Percentiles rank a stretch among this genome's conserved stretches.
Evolutionary conservation across 1,139 yeast species (phyloP).

Genomic region (Diutina catenulata): DNA sequence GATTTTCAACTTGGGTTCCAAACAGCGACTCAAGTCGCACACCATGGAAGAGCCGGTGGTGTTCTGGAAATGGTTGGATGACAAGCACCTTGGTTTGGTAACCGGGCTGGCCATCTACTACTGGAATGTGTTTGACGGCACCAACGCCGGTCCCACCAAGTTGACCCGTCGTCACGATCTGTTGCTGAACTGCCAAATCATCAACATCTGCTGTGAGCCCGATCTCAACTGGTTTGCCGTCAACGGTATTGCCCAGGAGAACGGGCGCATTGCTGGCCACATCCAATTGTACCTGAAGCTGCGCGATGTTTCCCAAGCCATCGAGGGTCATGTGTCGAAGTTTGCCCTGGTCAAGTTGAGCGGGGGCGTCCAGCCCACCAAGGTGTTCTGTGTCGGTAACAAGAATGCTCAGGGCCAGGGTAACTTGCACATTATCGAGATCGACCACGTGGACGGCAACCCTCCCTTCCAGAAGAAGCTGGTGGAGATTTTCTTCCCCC

Average conservation of each 20-base stretch:
- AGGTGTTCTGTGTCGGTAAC: slow-evolving; percentile 84
- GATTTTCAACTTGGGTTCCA: slow-evolving; percentile 79
- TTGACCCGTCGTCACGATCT: slow-evolving; percentile 78
- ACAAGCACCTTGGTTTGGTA: slow-evolving; percentile 67
- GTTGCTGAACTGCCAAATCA: slow-evolving; percentile 75
- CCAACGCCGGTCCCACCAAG: slow-evolving; percentile 61
- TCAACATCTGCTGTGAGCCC: slow-evolving; percentile 77
- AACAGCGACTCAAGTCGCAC: slow-evolving; percentile 82
- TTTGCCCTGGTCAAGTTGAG: slow-evolving; percentile 69
- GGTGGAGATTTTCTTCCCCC: slow-evolving; percentile 92
- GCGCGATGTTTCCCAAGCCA: slow-evolving; percentile 89
- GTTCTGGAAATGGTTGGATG: slow-evolving; percentile 90
- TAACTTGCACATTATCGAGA: slow-evolving; percentile 85
- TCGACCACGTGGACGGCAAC: slow-evolving; percentile 81
- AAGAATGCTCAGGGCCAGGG: slow-evolving; percentile 80
- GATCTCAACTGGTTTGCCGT: slow-evolving; percentile 88
- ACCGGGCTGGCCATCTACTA: slow-evolving; percentile 65
- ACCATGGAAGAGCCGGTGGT: slow-evolving; percentile 83
- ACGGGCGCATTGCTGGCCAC: slow-evolving; percentile 92
- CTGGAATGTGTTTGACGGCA: slow-evolving; percentile 82
- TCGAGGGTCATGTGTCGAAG: slow-evolving; percentile 94
- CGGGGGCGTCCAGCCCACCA: slow-evolving; percentile 68
- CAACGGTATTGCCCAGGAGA: slow-evolving; percentile 90
- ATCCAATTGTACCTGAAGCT: slow-evolving; percentile 83
- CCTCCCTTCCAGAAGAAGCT: slow-evolving; percentile 85